These are phyloP conservation scores for Artemisia tridentata DNA, from an alignment of 129 eudicot genomes.

Conservation along the genomic window DNA sequence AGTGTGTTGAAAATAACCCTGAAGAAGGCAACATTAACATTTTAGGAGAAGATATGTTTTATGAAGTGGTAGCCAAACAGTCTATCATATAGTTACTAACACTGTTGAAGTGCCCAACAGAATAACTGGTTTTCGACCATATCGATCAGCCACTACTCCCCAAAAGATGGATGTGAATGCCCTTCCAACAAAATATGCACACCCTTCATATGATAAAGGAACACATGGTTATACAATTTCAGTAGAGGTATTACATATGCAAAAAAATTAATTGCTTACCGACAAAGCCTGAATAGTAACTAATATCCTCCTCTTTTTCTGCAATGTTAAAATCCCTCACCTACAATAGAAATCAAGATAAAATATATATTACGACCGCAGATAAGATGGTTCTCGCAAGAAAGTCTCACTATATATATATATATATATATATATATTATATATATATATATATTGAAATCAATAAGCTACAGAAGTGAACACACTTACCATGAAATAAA, in stretches of 20 bases:
- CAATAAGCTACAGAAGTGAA: conserved; percentile 55
- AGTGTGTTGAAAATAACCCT: conserved; percentile 79
- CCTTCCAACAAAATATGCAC: no score
- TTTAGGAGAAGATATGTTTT: no score
- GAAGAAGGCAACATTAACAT: conserved; percentile 24
- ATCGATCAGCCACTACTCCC: conserved; percentile 54
- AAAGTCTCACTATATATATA: no score
- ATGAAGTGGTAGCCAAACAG: no score
- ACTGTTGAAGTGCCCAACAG: conserved; percentile 56
- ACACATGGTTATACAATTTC: conserved; percentile 34
- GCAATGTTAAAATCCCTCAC: no score
- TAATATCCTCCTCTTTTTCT: conserved; percentile 76
- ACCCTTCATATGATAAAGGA: no score
- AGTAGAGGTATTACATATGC: background rate
- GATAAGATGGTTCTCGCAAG: no score
- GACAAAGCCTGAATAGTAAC: conserved; percentile 84
- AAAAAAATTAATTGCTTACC: conserved; percentile 37
- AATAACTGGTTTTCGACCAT: conserved; percentile 85
- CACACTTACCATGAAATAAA: conserved; percentile 78
- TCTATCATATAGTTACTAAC: conserved; percentile 13
- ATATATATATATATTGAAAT: no score
- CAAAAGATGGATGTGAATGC: no score
- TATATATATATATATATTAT: no score
- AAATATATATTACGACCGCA: no score
- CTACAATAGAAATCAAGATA: conserved; percentile 62